Percentiles rank a stretch among this genome's conserved stretches.
Evolutionary conservation across 495 filamentous ascomycete genomes (phyloP).

Genomic region (Bathelium albidoporum): DNA sequence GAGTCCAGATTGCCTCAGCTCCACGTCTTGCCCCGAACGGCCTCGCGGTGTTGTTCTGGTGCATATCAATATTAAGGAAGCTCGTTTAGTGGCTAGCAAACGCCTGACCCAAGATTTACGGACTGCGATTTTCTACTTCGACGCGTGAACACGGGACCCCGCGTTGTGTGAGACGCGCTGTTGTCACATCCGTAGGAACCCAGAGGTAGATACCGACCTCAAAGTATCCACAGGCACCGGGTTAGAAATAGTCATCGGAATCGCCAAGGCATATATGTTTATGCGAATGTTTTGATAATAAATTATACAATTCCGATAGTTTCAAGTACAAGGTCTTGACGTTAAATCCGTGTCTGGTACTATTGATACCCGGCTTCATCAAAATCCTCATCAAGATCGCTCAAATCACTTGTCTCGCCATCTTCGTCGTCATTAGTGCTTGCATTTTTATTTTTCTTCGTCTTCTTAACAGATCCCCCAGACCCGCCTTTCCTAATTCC

Average conservation of each 20-base stretch:
- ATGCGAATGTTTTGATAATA: too few species aligned
- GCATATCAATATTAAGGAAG: neutral
- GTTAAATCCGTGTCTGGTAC: too few species aligned
- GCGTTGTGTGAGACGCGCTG: neutral
- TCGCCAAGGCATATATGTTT: too few species aligned
- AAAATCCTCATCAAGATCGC: conserved; percentile 18
- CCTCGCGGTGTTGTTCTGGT: neutral
- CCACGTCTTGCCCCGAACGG: neutral
- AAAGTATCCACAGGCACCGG: too few species aligned
- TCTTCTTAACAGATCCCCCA: conserved; percentile 19
- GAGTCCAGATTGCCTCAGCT: neutral
- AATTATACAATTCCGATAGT: too few species aligned
- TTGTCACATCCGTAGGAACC: too few species aligned
- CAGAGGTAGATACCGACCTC: too few species aligned
- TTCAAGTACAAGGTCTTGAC: too few species aligned
- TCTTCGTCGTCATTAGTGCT: conserved; percentile 13
- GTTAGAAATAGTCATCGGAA: too few species aligned
- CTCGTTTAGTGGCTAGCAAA: neutral
- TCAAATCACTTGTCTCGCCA: conserved; percentile 21
- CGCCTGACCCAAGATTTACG: neutral
- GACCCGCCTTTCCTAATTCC: conserved; percentile 29
- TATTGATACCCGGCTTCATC: neutral
- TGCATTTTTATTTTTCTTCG: conserved; percentile 15
- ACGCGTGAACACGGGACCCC: neutral
- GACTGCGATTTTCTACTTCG: neutral